Percentiles rank a stretch among this genome's conserved stretches.
These are phyloP conservation scores for Geranium incanum DNA, from an alignment of 441 rosid species.

Conservation along the genomic window DNA sequence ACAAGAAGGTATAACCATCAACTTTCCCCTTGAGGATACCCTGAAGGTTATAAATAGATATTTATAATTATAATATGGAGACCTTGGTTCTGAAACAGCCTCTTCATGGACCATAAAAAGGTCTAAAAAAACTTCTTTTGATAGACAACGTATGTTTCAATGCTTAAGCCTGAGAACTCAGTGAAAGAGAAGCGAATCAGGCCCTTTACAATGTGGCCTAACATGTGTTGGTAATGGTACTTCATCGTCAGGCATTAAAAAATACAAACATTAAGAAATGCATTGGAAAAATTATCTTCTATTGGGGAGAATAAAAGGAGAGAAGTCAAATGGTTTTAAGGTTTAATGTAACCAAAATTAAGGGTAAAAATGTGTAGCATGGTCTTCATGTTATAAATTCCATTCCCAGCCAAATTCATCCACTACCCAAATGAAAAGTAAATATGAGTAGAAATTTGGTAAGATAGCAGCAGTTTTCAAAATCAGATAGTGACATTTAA, in stretches of 20 bases:
- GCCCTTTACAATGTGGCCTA: too few relatives aligned
- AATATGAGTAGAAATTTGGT: background rate
- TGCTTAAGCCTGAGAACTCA: too few relatives aligned
- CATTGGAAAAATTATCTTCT: background rate
- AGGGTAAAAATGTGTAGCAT: background rate
- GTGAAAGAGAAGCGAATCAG: too few relatives aligned
- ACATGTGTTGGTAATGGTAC: background rate
- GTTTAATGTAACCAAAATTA: background rate
- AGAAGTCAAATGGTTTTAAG: background rate
- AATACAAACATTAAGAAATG: background rate
- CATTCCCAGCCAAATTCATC: background rate
- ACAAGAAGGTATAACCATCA: too few relatives aligned
- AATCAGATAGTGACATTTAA: background rate
- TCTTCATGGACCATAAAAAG: too few relatives aligned
- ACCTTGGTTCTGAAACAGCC: background rate
- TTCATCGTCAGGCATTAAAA: background rate
- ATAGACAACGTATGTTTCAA: too few relatives aligned
- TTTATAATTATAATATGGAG: too few relatives aligned
- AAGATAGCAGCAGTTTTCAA: background rate
- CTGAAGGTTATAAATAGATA: too few relatives aligned
- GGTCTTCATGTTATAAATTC: background rate
- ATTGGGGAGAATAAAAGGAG: background rate
- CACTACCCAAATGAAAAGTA: background rate
- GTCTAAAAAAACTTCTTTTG: too few relatives aligned
- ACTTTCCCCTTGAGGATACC: too few relatives aligned